These are phyloP conservation scores for Pelargonium australe DNA, from an alignment of 441 rosid species.

Conservation along the genomic window DNA sequence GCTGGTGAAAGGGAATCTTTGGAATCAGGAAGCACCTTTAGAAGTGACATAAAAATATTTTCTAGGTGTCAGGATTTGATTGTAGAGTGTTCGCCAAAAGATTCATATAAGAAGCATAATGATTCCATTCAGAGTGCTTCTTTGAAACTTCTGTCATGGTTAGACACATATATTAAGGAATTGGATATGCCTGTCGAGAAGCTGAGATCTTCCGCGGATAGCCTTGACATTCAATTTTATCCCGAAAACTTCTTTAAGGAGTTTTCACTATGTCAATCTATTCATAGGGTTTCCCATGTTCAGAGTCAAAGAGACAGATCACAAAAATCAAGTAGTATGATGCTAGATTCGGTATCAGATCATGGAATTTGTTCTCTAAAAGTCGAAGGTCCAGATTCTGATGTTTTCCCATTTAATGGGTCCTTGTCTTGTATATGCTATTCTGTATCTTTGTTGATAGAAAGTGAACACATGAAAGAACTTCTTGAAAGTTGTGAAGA, in stretches of 20 bases:
- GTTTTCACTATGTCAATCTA: conserved; percentile 30
- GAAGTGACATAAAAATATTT: conserved; percentile 62
- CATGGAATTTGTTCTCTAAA: conserved; percentile 26
- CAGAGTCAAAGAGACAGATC: conserved; percentile 23
- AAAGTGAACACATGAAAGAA: conserved; percentile 40
- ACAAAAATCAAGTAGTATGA: conserved; percentile 17
- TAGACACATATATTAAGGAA: conserved; percentile 54
- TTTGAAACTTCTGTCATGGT: conserved; percentile 67
- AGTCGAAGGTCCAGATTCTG: conserved; percentile 57
- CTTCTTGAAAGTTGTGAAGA: conserved; percentile 75
- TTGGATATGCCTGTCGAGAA: conserved; percentile 37
- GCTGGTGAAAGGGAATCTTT: conserved; percentile 25
- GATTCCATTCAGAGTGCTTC: conserved; percentile 73
- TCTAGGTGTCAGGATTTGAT: conserved; percentile 59
- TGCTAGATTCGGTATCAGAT: conserved; percentile 27
- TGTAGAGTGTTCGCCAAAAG: conserved; percentile 57
- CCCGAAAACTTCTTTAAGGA: conserved; percentile 36
- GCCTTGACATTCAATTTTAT: conserved; percentile 34
- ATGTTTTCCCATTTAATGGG: conserved; percentile 48
- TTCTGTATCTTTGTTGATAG: conserved; percentile 48
- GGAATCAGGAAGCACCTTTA: conserved; percentile 36
- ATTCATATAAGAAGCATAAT: conserved; percentile 55
- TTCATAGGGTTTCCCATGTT: conserved; percentile 23
- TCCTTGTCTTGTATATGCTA: conserved; percentile 53
- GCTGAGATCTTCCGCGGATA: conserved; percentile 35